Conservation (phyloP, 768 basidiomycete genomes). For the Vararia minispora region DNA sequence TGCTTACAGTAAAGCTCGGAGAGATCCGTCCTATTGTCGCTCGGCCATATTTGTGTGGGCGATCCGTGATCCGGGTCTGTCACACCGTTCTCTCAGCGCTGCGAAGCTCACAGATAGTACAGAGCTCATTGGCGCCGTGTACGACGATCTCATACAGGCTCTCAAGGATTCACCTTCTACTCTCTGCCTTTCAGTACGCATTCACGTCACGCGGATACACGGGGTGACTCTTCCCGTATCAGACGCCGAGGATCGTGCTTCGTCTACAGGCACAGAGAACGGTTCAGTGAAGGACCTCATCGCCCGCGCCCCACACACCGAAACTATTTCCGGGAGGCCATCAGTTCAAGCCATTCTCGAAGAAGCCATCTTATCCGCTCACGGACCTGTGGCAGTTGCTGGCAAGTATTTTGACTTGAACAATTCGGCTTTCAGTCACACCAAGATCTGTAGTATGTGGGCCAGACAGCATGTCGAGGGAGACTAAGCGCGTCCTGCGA, state of each 20-base stretch:
- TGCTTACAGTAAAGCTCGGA: conserved; percentile 18
- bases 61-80: conserved; percentile 26
- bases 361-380: background rate
- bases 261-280: background rate
- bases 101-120: background rate
- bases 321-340: background rate
- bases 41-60: conserved; percentile 32
- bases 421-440: background rate
- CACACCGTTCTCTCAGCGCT: conserved; percentile 8
- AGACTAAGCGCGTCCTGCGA: conserved; percentile 30
- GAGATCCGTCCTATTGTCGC: conserved; percentile 18
- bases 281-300: background rate
- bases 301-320: background rate
- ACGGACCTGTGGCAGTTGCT: conserved; percentile 28
- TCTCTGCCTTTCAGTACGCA: background rate
- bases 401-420: conserved; percentile 23
- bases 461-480: conserved; percentile 25
- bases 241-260: conserved; percentile 30
- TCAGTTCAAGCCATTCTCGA: background rate
- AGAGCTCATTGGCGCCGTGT: background rate
- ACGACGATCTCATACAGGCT: background rate
- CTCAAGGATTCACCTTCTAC: background rate
- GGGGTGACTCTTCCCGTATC: conserved; percentile 28
- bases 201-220: background rate
- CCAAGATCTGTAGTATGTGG: conserved; percentile 34